Conservation (phyloP, 2,329 filamentous ascomycete species). For the Sporothrix humicola region DNA sequence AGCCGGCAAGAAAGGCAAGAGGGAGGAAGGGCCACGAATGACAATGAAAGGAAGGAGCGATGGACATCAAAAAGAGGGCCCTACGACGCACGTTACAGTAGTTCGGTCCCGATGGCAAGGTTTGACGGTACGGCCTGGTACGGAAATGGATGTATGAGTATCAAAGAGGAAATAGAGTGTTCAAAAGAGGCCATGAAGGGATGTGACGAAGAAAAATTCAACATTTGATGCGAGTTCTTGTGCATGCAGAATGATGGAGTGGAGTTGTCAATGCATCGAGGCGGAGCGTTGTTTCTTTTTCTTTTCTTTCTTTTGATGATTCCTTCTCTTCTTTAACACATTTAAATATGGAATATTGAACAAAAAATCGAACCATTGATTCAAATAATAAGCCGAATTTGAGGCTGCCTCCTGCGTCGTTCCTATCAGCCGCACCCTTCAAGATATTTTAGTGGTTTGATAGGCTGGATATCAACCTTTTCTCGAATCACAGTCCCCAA, state of each 20-base stretch:
- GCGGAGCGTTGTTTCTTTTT: slow-evolving; percentile 12
- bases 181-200: neutral
- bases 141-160: neutral
- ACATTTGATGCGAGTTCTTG: neutral
- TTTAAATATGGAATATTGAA: neutral
- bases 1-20: neutral
- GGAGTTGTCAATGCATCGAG: slow-evolving; percentile 3
- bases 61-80: neutral
- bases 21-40: neutral
- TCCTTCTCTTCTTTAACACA: neutral
- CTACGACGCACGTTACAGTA: slow-evolving; percentile 13
- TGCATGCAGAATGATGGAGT: neutral
- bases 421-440: neutral
- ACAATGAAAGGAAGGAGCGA: neutral
- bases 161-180: neutral
- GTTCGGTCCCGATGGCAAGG: slow-evolving; percentile 12
- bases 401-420: neutral
- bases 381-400: neutral
- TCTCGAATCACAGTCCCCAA: neutral
- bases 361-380: neutral
- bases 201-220: neutral
- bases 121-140: neutral
- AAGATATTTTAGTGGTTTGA: neutral
- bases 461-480: neutral
- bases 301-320: neutral